Evolutionary conservation across 352 stramenopile genomes (phyloP).

Genomic region (Blastocystis sp.): DNA sequence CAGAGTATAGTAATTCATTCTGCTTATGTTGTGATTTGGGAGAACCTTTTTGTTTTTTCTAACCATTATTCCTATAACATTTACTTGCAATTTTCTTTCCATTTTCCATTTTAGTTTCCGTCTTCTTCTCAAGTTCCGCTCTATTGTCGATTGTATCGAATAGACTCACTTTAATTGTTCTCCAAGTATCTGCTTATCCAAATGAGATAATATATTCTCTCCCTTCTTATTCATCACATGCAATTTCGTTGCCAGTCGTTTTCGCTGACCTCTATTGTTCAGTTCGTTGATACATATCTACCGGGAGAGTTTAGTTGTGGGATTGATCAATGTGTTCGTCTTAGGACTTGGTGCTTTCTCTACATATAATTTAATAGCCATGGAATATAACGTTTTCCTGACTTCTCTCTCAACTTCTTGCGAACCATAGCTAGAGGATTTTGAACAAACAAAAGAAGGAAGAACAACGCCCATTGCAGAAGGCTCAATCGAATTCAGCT

Average conservation of each 20-base stretch:
- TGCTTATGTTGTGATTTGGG: slow-evolving; percentile 22
- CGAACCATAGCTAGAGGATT: background rate
- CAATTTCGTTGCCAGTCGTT: slow-evolving; percentile 35
- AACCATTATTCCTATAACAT: background rate
- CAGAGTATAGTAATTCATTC: slow-evolving; percentile 18
- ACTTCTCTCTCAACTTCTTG: slow-evolving; percentile 57
- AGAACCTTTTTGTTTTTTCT: background rate
- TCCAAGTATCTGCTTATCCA: background rate
- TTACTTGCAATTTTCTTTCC: background rate
- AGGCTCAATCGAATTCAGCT: slow-evolving; percentile 73
- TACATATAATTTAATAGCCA: background rate
- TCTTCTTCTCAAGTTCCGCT: background rate
- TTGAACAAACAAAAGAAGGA: slow-evolving; percentile 68
- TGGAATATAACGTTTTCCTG: background rate
- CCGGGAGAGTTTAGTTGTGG: background rate
- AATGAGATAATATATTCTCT: background rate
- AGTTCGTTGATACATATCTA: background rate
- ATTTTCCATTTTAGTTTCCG: background rate
- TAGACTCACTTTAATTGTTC: background rate
- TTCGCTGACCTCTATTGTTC: slow-evolving; percentile 35
- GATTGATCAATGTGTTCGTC: background rate
- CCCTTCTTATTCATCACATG: slow-evolving; percentile 52
- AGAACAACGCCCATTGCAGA: slow-evolving; percentile 80
- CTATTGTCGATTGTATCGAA: background rate
- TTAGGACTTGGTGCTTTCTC: background rate